Percentiles rank a stretch among this genome's conserved stretches.
phyloP scores from a whole-genome alignment of 345 rosid species.

The Pistacia integerrima region DNA sequence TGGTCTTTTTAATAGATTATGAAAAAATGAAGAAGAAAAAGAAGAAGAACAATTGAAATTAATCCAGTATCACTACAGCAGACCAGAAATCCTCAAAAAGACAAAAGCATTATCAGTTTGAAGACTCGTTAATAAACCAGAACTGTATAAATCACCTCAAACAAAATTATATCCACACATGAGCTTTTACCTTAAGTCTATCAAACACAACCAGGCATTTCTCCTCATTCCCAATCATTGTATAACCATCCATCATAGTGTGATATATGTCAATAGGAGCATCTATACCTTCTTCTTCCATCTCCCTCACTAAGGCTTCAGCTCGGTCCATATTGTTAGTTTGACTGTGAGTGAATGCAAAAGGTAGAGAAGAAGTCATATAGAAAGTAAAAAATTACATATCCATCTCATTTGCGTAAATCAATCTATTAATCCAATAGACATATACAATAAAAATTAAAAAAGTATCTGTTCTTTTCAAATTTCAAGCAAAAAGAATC shows the following conservation, averaged over 20 bases:
- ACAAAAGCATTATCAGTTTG: neutral
- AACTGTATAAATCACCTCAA: neutral
- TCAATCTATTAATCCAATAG: too few species aligned
- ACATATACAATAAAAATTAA: neutral
- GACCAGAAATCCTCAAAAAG: neutral
- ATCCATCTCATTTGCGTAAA: neutral
- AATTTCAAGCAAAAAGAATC: neutral
- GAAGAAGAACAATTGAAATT: neutral
- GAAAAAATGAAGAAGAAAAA: neutral
- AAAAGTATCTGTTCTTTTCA: neutral
- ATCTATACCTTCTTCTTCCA: constrained; percentile 97
- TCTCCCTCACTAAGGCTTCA: constrained; percentile 85
- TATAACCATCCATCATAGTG: constrained; percentile 99
- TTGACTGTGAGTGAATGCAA: constrained; percentile 53
- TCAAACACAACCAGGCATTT: constrained; percentile 85
- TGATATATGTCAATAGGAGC: constrained; percentile 92
- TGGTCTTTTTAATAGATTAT: neutral
- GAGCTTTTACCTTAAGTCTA: constrained; percentile 73
- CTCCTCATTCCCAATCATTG: constrained; percentile 74
- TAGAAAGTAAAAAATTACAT: neutral
- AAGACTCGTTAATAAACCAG: neutral
- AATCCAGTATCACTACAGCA: neutral
- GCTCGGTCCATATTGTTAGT: constrained; percentile 75
- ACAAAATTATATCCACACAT: constrained; percentile 7
- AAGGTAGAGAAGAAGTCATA: constrained; percentile 12